Evolutionary conservation across 2,329 filamentous ascomycete species (phyloP).

Genomic region (Fusarium albidum): DNA sequence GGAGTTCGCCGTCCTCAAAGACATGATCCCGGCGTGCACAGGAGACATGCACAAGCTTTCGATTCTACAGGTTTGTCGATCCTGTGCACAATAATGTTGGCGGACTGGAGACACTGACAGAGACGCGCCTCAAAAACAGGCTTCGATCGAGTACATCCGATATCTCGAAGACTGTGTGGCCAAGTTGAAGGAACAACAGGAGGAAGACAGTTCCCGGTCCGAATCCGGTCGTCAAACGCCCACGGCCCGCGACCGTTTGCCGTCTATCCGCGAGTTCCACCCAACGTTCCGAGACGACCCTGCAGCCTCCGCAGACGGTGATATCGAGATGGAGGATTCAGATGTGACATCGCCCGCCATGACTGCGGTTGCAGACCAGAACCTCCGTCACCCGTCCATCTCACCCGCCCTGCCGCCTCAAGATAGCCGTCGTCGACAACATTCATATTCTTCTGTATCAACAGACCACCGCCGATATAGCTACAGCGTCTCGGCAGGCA

Average conservation of each 20-base stretch:
- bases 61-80: conserved; percentile 79
- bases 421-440: conserved; percentile 54
- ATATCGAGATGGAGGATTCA: conserved; percentile 70
- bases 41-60: conserved; percentile 98
- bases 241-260: conserved; percentile 41
- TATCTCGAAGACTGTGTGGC: conserved; percentile 90
- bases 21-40: conserved; percentile 94
- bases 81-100: neutral
- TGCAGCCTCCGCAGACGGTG: conserved; percentile 48
- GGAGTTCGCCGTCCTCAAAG: conserved; percentile 91
- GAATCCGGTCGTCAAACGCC: conserved; percentile 41
- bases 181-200: conserved; percentile 74
- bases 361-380: conserved; percentile 42
- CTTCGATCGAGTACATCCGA: conserved; percentile 93
- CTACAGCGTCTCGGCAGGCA: conserved; percentile 57
- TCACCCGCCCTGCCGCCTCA: conserved; percentile 62
- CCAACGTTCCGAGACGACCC: conserved; percentile 51
- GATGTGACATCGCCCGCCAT: conserved; percentile 58
- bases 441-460: conserved; percentile 63
- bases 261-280: conserved; percentile 50
- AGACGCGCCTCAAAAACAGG: conserved; percentile 57
- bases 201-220: conserved; percentile 42
- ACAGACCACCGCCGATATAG: conserved; percentile 61
- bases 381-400: conserved; percentile 55
- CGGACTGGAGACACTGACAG: conserved; percentile 15